Evolutionary conservation across 2,329 filamentous ascomycete genomes (phyloP), one percentile per base, ranked within the genome.

Genomic region (Neurospora crassa): DNA sequence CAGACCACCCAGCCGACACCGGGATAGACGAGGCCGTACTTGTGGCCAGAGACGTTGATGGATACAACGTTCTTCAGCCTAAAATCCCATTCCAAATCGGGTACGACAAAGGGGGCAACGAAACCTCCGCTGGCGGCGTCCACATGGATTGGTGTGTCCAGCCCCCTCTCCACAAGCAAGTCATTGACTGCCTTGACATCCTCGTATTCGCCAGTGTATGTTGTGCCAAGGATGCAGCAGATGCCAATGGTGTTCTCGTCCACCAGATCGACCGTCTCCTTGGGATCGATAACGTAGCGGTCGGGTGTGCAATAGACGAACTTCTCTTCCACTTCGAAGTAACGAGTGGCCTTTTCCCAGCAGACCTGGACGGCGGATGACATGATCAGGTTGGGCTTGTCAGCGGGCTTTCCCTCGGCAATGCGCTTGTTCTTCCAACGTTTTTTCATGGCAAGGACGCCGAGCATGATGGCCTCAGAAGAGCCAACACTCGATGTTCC

Each of bases 171-270:
- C 5, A 94, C 79, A 42, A 98, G 85, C 67, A 97, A 84, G 79
- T 97, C 93, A 77, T 97, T 97, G 81, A 98, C 92, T 12, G 87
- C 90, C 85, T 97, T 95, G 78, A 94, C 90, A 77, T 97, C 94
- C 82, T 97, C 95, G 77, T 98, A 97, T 83, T 97, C 92, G 73
- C 95, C 95, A 0, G 95, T 97, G 82, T 97, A 97, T 0, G 95
- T 98, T 2, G 93, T 96, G 10, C 94, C 95, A 2, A 98, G 82
- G 75, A 98, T 97, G 71, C 89, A 87, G 78, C 94, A 97, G 77
- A 97, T 97, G 72, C 95, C 95, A 77, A 98, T 97, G 12, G 89
- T 91, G 79, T 91, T 90, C 80, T 91, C 89, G 75, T 90, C 88
- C 10, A 90, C 84, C 24, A 90, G 80, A 40, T 83, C 79, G 5